Conservation (phyloP, 768 basidiomycete genomes). For the Mycena alexandri region DNA sequence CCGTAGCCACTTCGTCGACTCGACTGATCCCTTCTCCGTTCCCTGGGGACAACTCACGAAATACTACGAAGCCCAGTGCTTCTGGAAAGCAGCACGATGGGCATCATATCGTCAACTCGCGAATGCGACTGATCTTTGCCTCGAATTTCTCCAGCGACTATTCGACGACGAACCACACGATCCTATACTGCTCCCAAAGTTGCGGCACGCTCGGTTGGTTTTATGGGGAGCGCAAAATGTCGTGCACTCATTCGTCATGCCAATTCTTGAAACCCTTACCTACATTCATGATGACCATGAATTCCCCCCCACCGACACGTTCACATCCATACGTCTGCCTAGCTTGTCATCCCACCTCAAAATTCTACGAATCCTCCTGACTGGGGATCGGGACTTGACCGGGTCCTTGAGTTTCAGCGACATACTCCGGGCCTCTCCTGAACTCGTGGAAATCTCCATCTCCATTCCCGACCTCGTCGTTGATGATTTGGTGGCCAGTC, state of each 20-base stretch:
- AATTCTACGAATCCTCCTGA: not conserved
- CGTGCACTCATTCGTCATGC: not conserved
- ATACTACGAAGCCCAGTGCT: conserved; percentile 9
- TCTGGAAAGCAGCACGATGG: conserved; percentile 2
- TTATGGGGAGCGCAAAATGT: not conserved
- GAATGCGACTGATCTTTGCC: not conserved
- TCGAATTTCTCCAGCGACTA: not conserved
- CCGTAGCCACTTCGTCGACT: not conserved
- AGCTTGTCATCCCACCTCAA: not conserved
- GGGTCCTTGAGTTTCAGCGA: not conserved
- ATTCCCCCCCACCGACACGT: too few species aligned
- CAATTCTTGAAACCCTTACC: not conserved
- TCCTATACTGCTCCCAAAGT: not conserved
- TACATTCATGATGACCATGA: not conserved
- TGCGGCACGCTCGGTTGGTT: not conserved
- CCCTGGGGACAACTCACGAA: conserved; percentile 12
- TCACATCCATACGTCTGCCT: not conserved
- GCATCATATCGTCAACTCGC: conserved; percentile 3
- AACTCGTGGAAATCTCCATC: conserved; percentile 8
- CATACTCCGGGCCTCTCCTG: not conserved
- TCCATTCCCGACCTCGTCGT: not conserved
- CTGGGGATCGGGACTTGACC: not conserved
- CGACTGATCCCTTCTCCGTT: not conserved
- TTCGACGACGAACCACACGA: not conserved
- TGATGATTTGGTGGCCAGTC: not conserved